Percentiles rank a stretch among this genome's conserved stretches.
phyloP scores from a whole-genome alignment of 257 asterid genomes.

The Solanum pinnatisectum region DNA sequence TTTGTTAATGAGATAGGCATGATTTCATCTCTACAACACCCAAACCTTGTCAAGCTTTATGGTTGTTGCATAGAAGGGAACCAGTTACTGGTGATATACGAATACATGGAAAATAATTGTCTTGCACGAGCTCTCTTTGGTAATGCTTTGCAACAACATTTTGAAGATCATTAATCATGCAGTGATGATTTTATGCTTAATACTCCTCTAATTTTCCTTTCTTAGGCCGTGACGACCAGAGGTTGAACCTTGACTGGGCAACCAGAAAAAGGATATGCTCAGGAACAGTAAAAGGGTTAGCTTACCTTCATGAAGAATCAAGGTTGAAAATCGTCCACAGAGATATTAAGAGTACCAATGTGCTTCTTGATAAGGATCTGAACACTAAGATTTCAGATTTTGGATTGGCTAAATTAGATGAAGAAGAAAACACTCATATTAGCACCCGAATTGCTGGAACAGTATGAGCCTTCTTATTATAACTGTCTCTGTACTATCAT shows the following conservation, averaged over 20 bases:
- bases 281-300: constrained; percentile 36
- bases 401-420: constrained; percentile 39
- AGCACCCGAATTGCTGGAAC: constrained; percentile 47
- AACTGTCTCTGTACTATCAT: background rate
- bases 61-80: constrained; percentile 47
- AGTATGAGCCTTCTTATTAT: constrained; percentile 16
- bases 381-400: constrained; percentile 38
- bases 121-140: constrained; percentile 45
- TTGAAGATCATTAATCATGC: background rate
- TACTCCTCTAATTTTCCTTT: background rate
- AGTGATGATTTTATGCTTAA: background rate
- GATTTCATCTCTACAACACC: constrained; percentile 43
- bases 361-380: constrained; percentile 33
- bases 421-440: constrained; percentile 40
- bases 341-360: constrained; percentile 36
- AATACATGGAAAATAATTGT: constrained; percentile 37
- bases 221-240: constrained; percentile 20
- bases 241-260: constrained; percentile 26
- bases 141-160: background rate
- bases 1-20: constrained; percentile 39
- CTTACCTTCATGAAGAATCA: constrained; percentile 41
- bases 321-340: constrained; percentile 38
- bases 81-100: constrained; percentile 33
- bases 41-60: constrained; percentile 33
- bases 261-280: constrained; percentile 29